Conservation (phyloP, 2,329 filamentous ascomycete species). For the Neofusicoccum parvum region DNA sequence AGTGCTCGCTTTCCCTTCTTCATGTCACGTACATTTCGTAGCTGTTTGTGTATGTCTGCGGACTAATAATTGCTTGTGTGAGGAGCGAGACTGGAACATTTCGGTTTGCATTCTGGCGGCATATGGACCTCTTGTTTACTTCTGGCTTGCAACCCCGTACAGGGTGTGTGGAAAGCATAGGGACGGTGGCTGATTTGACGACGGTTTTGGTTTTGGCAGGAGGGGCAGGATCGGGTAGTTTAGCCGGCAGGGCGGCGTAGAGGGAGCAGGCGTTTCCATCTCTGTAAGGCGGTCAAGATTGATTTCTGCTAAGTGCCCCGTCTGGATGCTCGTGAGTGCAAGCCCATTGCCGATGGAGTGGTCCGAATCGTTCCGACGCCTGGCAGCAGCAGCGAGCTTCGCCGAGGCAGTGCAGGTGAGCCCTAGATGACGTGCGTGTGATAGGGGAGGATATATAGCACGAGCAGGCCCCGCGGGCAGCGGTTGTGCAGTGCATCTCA, state of each 20-base stretch:
- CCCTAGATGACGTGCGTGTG: slow-evolving; percentile 9
- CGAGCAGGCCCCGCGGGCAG: neutral
- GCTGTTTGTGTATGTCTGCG: slow-evolving; percentile 4
- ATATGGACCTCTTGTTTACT: slow-evolving; percentile 8
- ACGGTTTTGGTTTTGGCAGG: slow-evolving; percentile 9
- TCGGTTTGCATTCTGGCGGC: slow-evolving; percentile 17
- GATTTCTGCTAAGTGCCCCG: slow-evolving; percentile 4
- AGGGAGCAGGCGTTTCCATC: slow-evolving; percentile 19
- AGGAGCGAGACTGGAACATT: slow-evolving; percentile 15
- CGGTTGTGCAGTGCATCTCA: neutral
- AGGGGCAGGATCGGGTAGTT: slow-evolving; percentile 3
- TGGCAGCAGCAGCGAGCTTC: slow-evolving; percentile 13
- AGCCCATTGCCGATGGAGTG: neutral
- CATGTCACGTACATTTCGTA: slow-evolving; percentile 1
- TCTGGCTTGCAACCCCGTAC: neutral
- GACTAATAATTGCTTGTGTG: slow-evolving; percentile 2
- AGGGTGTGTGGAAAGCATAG: slow-evolving; percentile 5
- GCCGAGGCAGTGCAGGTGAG: neutral
- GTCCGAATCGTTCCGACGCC: slow-evolving; percentile 14
- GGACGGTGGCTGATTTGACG: slow-evolving; percentile 12
- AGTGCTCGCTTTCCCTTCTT: neutral
- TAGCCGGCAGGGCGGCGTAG: slow-evolving; percentile 17
- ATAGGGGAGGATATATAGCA: neutral
- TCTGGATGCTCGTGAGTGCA: neutral
- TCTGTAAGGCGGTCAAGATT: slow-evolving; percentile 19